Base-by-base conservation (phyloP, 1,284 basidiomycete species). In the Ustilago esculenta region DNA sequence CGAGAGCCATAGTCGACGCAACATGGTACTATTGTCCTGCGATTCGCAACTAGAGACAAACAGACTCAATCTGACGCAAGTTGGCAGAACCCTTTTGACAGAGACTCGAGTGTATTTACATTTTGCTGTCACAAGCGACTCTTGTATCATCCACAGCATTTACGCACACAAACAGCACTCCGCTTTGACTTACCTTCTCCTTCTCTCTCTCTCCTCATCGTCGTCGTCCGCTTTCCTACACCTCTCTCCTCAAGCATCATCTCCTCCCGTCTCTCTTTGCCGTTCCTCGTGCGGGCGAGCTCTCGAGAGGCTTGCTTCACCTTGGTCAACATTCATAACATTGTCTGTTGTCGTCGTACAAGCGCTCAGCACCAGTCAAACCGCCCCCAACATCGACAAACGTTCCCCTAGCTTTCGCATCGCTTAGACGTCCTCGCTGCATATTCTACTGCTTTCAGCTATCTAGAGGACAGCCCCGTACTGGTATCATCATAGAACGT, bases 241-340 rank as follows among this genome's bases (percentile, higher is more conserved):
- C 37, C 11, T 18, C n/a, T 15, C 15, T 41, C 47, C 29, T 42
- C 48, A 51, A 48, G 45, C 54, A 49, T 35, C 33, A 30, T 27
- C 39, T 17, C 23, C 8, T 29, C 17, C 32, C 27, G 8, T 29
- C 17, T 7, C 20, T 23, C 32, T 17, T 11, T n/a, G 4, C 18
- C 14, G 17, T n/a, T n/a, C 17, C 6, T 18, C 11, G 43, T 30
- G 7, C 12, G 6, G 25, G n/a, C 9, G 17, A 32, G 36, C 23
- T n/a, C 15, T 35, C 33, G n/a, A 35, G 33, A 35, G 33, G 11
- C 30, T 42, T 21, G 17, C 47, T 29, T 24, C 15, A n/a, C 21
- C 15, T 40, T 30, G 18, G 24, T 17, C 29, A 47, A n/a, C n/a
- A n/a, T n/a, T n/a, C n/a, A n/a, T n/a, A n/a, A n/a, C n/a, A n/a